phyloP scores from a whole-genome alignment of 163 green algal species.

The Prototheca stagnorum region DNA sequence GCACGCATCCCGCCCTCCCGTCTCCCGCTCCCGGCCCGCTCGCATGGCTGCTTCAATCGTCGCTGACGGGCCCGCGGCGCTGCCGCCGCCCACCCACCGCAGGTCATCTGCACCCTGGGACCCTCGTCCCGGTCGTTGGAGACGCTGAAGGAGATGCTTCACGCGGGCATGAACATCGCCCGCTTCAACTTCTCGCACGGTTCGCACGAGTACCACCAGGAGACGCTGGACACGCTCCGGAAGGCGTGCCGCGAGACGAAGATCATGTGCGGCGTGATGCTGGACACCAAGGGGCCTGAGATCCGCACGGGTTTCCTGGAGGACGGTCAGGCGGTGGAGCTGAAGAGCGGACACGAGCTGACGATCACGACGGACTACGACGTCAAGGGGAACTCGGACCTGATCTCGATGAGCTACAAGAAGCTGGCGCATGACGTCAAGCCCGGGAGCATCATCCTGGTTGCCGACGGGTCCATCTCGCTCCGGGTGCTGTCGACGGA shows the following conservation, averaged over 20 bases:
- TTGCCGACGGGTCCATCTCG: constrained; percentile 85
- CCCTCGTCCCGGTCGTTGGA: constrained; percentile 33
- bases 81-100: too few species aligned
- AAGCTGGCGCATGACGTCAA: constrained; percentile 54
- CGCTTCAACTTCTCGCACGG: constrained; percentile 97
- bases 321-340: constrained; percentile 44
- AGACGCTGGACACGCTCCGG: constrained; percentile 69
- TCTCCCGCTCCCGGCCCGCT: too few species aligned
- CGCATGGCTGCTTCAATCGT: too few species aligned
- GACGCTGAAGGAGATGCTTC: constrained; percentile 73
- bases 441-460: constrained; percentile 73
- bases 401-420: constrained; percentile 67
- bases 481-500: constrained; percentile 73
- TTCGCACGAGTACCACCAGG: constrained; percentile 83
- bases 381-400: constrained; percentile 48
- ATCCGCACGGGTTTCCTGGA: constrained; percentile 85
- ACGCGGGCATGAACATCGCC: constrained; percentile 85
- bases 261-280: constrained; percentile 95
- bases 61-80: too few species aligned
- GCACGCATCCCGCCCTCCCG: too few species aligned
- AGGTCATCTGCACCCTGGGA: constrained; percentile 92
- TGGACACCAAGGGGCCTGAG: constrained; percentile 90
- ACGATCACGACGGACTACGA: constrained; percentile 93
- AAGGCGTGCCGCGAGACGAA: constrained; percentile 74
- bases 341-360: constrained; percentile 52